Conservation (phyloP, 176 grass and related monocot genomes). For the Oryza glumipatula region DNA sequence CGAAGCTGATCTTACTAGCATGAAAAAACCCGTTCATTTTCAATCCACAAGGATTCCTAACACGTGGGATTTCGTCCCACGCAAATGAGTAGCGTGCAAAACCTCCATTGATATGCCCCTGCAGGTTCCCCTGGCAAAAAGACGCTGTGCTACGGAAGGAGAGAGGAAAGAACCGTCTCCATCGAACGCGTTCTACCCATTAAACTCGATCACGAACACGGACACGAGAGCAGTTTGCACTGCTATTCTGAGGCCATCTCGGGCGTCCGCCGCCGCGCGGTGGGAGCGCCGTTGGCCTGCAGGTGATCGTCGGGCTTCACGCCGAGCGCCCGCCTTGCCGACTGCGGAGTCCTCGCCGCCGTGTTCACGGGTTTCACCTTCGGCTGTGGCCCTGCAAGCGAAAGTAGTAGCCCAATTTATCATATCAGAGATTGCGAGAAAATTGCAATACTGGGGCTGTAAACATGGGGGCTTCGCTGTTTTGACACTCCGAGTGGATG, state of each 20-base stretch:
- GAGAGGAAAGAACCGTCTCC: neutral
- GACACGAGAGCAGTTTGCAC: neutral
- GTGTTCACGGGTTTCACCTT: conserved; percentile 41
- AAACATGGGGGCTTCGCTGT: too few relatives aligned
- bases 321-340: conserved; percentile 31
- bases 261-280: neutral
- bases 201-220: too few relatives aligned
- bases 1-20: too few relatives aligned
- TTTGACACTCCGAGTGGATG: too few relatives aligned
- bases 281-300: neutral
- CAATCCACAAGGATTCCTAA: too few relatives aligned
- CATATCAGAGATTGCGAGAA: too few relatives aligned
- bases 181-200: neutral
- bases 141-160: neutral
- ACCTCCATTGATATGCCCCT: neutral
- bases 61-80: neutral
- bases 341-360: conserved; percentile 30
- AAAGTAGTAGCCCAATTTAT: neutral
- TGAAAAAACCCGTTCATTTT: too few relatives aligned
- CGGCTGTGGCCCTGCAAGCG: conserved; percentile 33
- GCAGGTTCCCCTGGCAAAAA: neutral
- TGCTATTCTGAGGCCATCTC: neutral
- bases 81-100: neutral
- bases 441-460: too few relatives aligned
- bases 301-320: conserved; percentile 47